These are phyloP conservation scores for Borealophlyctis nickersoniae DNA, from an alignment of 192 early-diverging fungal genomes.

Conservation along the genomic window DNA sequence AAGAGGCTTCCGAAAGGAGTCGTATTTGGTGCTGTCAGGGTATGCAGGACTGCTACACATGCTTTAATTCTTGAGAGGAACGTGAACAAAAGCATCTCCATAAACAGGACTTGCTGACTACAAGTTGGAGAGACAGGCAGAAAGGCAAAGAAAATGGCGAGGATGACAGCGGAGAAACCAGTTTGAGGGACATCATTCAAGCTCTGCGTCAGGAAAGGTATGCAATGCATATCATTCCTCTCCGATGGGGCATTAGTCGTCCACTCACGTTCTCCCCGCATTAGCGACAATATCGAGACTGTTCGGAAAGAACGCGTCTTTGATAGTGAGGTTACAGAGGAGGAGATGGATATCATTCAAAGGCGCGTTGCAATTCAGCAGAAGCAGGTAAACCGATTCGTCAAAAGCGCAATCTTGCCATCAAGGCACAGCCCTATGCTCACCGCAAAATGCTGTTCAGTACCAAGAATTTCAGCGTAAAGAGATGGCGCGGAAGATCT, in stretches of 20 bases:
- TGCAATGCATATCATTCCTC: too few species aligned
- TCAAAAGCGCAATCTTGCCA: too few species aligned
- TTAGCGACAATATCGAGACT: conserved; percentile 34
- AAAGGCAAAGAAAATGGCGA: not conserved
- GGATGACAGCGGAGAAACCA: not conserved
- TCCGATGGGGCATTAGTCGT: too few species aligned
- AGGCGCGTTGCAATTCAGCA: conserved; percentile 88
- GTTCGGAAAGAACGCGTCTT: conserved; percentile 81
- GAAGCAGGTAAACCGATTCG: conserved; percentile 67
- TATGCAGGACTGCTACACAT: too few species aligned
- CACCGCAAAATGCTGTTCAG: too few species aligned
- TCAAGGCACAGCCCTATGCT: too few species aligned
- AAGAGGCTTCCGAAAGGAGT: too few species aligned
- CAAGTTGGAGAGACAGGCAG: conserved; percentile 5
- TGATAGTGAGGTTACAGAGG: conserved; percentile 80
- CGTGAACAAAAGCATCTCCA: too few species aligned
- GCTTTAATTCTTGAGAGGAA: too few species aligned
- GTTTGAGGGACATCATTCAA: conserved; percentile 23
- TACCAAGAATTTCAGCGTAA: conserved; percentile 83
- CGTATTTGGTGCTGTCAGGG: too few species aligned
- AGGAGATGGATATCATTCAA: conserved; percentile 87
- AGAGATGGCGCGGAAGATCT: conserved; percentile 75
- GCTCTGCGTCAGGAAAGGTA: conserved; percentile 21
- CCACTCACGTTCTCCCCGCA: too few species aligned
- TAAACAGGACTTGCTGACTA: conserved; percentile 4